Evolutionary conservation across 2,329 filamentous ascomycete species (phyloP), one percentile per base, ranked within the genome.

Genomic region (Tothia fuscella): DNA sequence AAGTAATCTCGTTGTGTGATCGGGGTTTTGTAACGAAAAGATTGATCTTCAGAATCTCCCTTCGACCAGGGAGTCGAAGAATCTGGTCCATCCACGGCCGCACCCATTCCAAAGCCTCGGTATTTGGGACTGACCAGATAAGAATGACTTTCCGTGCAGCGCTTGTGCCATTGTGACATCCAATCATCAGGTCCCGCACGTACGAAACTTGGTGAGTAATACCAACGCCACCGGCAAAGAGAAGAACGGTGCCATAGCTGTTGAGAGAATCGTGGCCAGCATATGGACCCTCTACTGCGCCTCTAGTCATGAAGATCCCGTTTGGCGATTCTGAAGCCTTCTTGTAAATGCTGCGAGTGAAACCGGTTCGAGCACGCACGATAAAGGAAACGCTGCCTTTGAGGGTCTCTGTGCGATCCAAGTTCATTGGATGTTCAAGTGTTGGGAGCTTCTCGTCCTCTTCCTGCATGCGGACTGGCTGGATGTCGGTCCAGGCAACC

Each of bases 171-270:
- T 79, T 75, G 46, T 71, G 70, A 56, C 74, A 82, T 29, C 81
- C 80, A 5, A 70, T 65, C 21, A 88, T 74, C 1, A 89, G 71
- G 48, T 85, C 75, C 44, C 79, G 76, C 29, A 88, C 72, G 56
- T 84, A 81, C 40, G 80, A 80, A 20, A 87, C 76, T 48, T 82
- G 80, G 51, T 89, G 82, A 1, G 83, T 86, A 51, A 89, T 83
- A 48, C 83, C 83, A 10, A 88, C 80, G 51, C 83, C 83, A 44
- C 82, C 83, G 0, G 83, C 83, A 55, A 89, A 84, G 29, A 89
- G 71, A 58, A 88, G 74, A 22, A 82, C 77, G 0, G 81, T 86
- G 48, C 83, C 83, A 58, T 86, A 88, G 1, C 80, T 85, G 46
- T 78, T 70, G 56, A 88, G 70, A 49, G 66, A 69, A 56, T 86